phyloP scores from a whole-genome alignment of 2,329 filamentous ascomycete genomes.

The Cordyceps cateniannulata region DNA sequence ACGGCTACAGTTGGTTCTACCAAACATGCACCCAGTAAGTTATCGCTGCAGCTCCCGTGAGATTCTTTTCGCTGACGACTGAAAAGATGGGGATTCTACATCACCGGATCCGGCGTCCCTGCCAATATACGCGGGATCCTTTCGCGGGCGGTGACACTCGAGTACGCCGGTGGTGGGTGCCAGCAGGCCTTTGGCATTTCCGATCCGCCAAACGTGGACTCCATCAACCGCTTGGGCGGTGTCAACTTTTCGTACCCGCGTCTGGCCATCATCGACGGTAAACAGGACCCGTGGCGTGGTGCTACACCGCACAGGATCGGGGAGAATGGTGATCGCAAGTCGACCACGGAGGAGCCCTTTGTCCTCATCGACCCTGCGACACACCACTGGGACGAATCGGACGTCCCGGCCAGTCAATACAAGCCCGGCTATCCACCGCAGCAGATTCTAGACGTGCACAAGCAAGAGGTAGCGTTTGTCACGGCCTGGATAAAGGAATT shows the following conservation, averaged over 20 bases:
- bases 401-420: conserved; percentile 46
- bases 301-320: conserved; percentile 63
- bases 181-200: conserved; percentile 63
- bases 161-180: conserved; percentile 58
- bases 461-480: conserved; percentile 54
- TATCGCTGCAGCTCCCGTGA: fast-evolving
- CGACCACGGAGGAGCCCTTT: conserved; percentile 60
- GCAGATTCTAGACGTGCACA: conserved; percentile 54
- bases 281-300: conserved; percentile 73
- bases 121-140: conserved; percentile 58
- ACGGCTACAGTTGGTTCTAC: conserved; percentile 40
- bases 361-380: conserved; percentile 66
- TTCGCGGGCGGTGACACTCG: conserved; percentile 61
- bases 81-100: conserved; percentile 67
- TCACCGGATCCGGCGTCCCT: conserved; percentile 66
- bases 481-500: conserved; percentile 61
- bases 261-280: conserved; percentile 69
- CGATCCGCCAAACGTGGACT: conserved; percentile 51
- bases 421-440: conserved; percentile 55
- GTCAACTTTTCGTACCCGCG: conserved; percentile 66
- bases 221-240: conserved; percentile 71
- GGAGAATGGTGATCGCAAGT: conserved; percentile 44
- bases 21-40: conserved; percentile 49
- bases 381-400: conserved; percentile 76
- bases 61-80: neutral